Evolutionary conservation across 805 yeast species (phyloP).

Genomic region (Ogataea parapolymorpha): DNA sequence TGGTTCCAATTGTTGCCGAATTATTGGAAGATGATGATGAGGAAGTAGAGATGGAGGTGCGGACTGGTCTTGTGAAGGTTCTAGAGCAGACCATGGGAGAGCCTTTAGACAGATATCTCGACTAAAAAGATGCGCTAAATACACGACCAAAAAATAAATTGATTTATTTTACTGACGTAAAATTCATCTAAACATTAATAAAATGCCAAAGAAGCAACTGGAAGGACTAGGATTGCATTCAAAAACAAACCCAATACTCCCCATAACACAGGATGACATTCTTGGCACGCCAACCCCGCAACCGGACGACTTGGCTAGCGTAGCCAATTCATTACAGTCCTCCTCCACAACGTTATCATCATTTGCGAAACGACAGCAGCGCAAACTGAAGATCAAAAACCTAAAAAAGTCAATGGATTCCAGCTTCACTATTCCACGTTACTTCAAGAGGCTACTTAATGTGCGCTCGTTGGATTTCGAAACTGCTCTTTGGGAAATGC

Average conservation of each 20-base stretch:
- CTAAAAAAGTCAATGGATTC: conserved; percentile 19
- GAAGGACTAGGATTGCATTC: conserved; percentile 22
- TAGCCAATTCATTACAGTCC: conserved; percentile 26
- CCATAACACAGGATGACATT: conserved; percentile 23
- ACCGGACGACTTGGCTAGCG: conserved; percentile 24
- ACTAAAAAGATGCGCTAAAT: conserved; percentile 12
- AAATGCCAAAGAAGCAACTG: conserved; percentile 21
- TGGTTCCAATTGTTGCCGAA: conserved; percentile 95
- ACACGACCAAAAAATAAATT: neutral
- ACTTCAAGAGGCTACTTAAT: conserved; percentile 48
- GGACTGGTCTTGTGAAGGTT: conserved; percentile 85
- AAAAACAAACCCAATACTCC: conserved; percentile 17
- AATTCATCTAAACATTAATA: neutral
- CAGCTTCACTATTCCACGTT: conserved; percentile 26
- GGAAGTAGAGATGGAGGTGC: conserved; percentile 84
- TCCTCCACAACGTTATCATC: conserved; percentile 24
- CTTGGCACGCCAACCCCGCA: conserved; percentile 9
- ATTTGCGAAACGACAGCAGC: conserved; percentile 27
- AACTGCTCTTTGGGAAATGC: conserved; percentile 89
- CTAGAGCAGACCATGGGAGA: conserved; percentile 93
- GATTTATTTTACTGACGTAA: conserved; percentile 5
- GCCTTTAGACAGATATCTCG: conserved; percentile 80
- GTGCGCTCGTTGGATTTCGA: conserved; percentile 88
- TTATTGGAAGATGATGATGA: conserved; percentile 94
- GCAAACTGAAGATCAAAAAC: conserved; percentile 20